Evolutionary conservation across 345 rosid species (phyloP).

Genomic region (Bretschneidera sinensis): DNA sequence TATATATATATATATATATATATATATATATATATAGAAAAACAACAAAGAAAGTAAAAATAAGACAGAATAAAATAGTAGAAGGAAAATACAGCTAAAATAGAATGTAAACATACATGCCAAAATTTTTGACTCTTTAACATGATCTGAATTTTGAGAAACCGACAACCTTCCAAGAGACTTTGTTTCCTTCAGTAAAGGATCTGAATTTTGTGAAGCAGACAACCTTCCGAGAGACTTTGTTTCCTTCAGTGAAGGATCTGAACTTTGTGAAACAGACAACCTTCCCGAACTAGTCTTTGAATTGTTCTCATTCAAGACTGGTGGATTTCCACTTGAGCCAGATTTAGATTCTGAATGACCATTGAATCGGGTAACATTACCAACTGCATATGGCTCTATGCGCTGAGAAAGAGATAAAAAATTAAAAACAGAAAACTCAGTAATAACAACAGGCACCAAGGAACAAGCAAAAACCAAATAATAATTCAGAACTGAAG

Average conservation of each 20-base stretch:
- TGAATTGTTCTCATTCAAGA: slow-evolving; percentile 50
- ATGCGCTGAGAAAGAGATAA: slow-evolving; percentile 45
- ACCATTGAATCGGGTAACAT: slow-evolving; percentile 39
- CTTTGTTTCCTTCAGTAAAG: slow-evolving; percentile 64
- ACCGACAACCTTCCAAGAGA: slow-evolving; percentile 79
- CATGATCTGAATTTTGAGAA: slow-evolving; percentile 81
- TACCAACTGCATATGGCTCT: slow-evolving; percentile 67
- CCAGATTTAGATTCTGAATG: slow-evolving; percentile 55
- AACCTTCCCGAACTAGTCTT: slow-evolving; percentile 51
- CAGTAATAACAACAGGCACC: slow-evolving; percentile 16
- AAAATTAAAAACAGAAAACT: slow-evolving; percentile 10
- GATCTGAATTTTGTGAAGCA: slow-evolving; percentile 78
- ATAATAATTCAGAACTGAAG: slow-evolving; percentile 6
- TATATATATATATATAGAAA: too few species aligned
- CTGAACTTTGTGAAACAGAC: slow-evolving; percentile 45
- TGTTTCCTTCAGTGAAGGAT: slow-evolving; percentile 57
- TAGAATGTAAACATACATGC: slow-evolving; percentile 44
- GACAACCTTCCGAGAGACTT: slow-evolving; percentile 81
- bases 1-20: too few species aligned
- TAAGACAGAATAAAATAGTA: slow-evolving; percentile 6
- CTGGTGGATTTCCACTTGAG: slow-evolving; percentile 50
- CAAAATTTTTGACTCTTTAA: slow-evolving; percentile 55
- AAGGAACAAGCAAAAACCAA: slow-evolving; percentile 13
- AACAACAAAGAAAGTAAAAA: neutral
- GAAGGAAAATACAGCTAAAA: slow-evolving; percentile 4